Base-by-base conservation (phyloP, 140 eudicot species). In the Bidens hawaiensis region DNA sequence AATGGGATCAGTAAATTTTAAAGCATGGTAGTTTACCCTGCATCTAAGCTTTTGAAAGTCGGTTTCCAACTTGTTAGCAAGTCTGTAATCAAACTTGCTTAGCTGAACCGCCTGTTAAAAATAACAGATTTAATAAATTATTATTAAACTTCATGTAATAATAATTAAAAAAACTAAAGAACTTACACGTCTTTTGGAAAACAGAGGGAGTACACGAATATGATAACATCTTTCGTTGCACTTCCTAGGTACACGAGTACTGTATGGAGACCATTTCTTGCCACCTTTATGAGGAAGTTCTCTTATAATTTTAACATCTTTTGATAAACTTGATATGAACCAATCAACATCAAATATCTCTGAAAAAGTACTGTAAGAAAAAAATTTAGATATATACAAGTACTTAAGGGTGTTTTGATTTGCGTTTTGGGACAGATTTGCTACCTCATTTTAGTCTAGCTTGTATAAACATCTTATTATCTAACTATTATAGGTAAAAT, bases 31-130 rank as follows among this genome's bases (percentile, higher is more conserved):
- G 53, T 83, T 83, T 7, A 83, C 90, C 51, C 90, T 64, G 58
- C 90, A 83, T 70, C 90, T 78, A 62, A 80, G 85, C 76, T 80
- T 83, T 60, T 83, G 90, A 36, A 83, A 69, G 64, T 80, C 81
- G 0, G 75, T 53, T 24, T 77, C 69, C 71, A 83, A 78, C 23
- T 76, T 72, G 73, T 83, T 83, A 49, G 90, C 64, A 69, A 83
- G 83, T 70, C 90, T 73, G 64, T 76, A 83, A 60, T 83, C 90
- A 63, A 72, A 83, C 71, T 83, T 83, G 57, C 81, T 83, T 57
- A 83, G 80, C 71, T 80, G 86, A 61, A 83, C 83, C 74, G 85
- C 90, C 90, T 83, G 78, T 26, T 38, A 49, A 66, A 53, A 25
- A 34, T 3, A 68, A 49, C 30, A 69, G 5, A 14, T 46, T 7